These are phyloP conservation scores for Aureobasidium sp. DNA, from an alignment of 2,329 filamentous ascomycete species.

Conservation along the genomic window DNA sequence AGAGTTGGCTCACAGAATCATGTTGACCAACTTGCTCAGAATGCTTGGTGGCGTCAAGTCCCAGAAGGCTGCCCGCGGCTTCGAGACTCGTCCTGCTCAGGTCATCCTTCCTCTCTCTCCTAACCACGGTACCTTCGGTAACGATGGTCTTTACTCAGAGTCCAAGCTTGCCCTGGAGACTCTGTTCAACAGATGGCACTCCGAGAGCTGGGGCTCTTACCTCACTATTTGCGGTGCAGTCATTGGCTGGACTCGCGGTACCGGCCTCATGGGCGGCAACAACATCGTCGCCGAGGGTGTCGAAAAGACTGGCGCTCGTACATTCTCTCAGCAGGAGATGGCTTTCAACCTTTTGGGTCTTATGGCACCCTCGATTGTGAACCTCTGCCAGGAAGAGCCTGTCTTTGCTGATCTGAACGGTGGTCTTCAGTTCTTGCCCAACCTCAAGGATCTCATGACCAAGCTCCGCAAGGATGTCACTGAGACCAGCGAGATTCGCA, in stretches of 20 bases:
- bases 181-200: constrained; percentile 97
- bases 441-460: constrained; percentile 90
- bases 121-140: constrained; percentile 97
- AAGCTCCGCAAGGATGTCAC: constrained; percentile 89
- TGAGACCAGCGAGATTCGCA: constrained; percentile 88
- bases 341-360: constrained; percentile 95
- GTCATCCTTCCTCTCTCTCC: constrained; percentile 93
- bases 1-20: constrained; percentile 95
- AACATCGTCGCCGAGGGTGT: constrained; percentile 96
- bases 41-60: constrained; percentile 85
- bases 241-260: constrained; percentile 98
- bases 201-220: constrained; percentile 94
- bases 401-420: constrained; percentile 97
- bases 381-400: constrained; percentile 90
- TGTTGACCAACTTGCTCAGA: constrained; percentile 93
- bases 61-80: constrained; percentile 79
- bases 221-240: constrained; percentile 97
- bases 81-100: constrained; percentile 92
- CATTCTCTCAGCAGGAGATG: constrained; percentile 99
- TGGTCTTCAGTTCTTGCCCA: constrained; percentile 92
- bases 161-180: constrained; percentile 96
- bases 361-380: constrained; percentile 89
- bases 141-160: constrained; percentile 95
- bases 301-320: constrained; percentile 92
- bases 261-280: constrained; percentile 95